These are phyloP conservation scores for Mortierella claussenii DNA, from an alignment of 192 early-diverging fungal species.

Conservation along the genomic window DNA sequence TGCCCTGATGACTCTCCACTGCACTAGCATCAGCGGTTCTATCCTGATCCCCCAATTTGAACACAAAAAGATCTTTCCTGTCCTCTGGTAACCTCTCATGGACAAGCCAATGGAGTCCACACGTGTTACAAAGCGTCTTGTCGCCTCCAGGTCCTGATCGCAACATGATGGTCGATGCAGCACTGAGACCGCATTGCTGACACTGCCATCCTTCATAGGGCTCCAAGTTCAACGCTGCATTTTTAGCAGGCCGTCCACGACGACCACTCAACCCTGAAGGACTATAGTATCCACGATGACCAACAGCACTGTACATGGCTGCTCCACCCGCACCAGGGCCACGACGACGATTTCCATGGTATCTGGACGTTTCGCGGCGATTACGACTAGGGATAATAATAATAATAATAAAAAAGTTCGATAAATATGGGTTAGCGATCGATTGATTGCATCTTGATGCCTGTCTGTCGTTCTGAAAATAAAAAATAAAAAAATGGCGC, in stretches of 20 bases:
- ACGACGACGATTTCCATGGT: conserved; percentile 33
- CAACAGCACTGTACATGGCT: background rate
- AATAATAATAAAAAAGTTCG: background rate
- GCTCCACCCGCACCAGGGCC: background rate
- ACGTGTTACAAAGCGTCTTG: conserved; percentile 56
- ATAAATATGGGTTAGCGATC: background rate
- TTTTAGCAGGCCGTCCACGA: conserved; percentile 10
- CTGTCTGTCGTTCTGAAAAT: too few species aligned
- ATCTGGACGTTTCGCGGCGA: conserved; percentile 52
- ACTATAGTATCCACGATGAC: background rate
- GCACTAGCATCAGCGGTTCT: too few species aligned
- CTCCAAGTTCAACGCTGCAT: conserved; percentile 18
- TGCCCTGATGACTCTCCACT: too few species aligned
- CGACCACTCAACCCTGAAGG: background rate
- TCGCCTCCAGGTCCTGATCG: conserved; percentile 54
- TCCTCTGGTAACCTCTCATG: conserved; percentile 42
- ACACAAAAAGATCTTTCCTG: conserved; percentile 46
- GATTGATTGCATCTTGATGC: background rate
- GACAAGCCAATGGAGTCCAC: conserved; percentile 51
- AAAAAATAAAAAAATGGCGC: too few species aligned
- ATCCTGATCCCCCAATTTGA: background rate
- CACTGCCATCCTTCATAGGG: conserved; percentile 53
- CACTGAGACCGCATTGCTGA: conserved; percentile 53
- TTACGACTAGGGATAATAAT: conserved; percentile 30
- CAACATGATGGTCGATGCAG: conserved; percentile 44